phyloP scores from a whole-genome alignment of 345 rosid genomes.

The Camelina neglecta region DNA sequence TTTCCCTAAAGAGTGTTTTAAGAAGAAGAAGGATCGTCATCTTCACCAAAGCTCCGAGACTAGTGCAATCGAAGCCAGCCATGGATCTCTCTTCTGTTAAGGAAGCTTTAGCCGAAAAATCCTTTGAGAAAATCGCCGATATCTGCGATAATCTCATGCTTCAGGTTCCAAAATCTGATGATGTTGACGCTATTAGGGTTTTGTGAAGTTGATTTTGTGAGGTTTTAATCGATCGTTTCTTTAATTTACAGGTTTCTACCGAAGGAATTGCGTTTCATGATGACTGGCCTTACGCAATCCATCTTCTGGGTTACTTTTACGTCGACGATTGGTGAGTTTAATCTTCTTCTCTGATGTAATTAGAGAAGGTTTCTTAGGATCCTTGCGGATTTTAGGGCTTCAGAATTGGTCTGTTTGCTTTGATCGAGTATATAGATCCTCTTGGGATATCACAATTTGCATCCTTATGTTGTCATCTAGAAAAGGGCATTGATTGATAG shows the following conservation, averaged over 20 bases:
- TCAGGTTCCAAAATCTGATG: constrained; percentile 25
- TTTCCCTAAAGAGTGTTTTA: not conserved
- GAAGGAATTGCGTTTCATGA: constrained; percentile 73
- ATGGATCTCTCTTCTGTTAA: constrained; percentile 75
- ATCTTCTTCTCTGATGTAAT: not conserved
- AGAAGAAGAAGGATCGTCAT: constrained; percentile 13
- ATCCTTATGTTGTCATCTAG: no score
- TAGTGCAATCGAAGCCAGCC: constrained; percentile 7
- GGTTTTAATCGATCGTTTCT: not conserved
- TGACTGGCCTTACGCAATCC: constrained; percentile 93
- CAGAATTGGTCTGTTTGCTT: not conserved
- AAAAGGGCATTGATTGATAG: no score
- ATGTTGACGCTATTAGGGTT: constrained; percentile 19
- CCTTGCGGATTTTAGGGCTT: not conserved
- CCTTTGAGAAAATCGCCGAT: constrained; percentile 67
- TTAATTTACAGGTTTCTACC: constrained; percentile 57
- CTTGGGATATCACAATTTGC: no score
- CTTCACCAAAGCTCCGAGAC: constrained; percentile 4
- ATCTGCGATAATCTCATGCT: constrained; percentile 82
- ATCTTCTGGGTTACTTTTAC: constrained; percentile 74
- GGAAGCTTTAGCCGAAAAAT: constrained; percentile 65
- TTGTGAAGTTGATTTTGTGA: not conserved
- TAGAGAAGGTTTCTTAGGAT: not conserved
- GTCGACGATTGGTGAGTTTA: constrained; percentile 62
- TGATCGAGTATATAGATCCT: not conserved